Conservation (phyloP, 805 yeast genomes). For the Scheffersomyces coipomensis region DNA sequence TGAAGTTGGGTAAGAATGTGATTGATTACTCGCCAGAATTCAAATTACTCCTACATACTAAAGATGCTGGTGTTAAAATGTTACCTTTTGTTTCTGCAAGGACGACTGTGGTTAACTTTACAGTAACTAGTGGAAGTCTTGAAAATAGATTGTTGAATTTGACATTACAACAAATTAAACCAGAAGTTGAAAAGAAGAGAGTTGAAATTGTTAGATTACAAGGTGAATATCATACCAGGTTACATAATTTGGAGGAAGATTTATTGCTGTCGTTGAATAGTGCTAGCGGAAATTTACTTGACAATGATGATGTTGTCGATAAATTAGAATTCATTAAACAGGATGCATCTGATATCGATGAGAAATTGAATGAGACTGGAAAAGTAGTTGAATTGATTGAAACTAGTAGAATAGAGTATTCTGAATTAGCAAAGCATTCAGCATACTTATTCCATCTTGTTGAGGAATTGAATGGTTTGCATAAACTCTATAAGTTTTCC, state of each 20-base stretch:
- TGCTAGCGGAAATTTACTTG: conserved; percentile 62
- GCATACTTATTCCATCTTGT: conserved; percentile 50
- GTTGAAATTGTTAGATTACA: conserved; percentile 52
- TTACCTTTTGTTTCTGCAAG: conserved; percentile 61
- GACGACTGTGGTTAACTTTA: conserved; percentile 64
- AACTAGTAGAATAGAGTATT: conserved; percentile 43
- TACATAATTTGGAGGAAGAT: conserved; percentile 56
- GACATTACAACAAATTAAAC: conserved; percentile 53
- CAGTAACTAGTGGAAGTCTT: conserved; percentile 66
- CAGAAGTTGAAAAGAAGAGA: conserved; percentile 65
- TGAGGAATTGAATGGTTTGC: conserved; percentile 32
- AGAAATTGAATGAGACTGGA: conserved; percentile 53
- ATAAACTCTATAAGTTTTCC: conserved; percentile 59
- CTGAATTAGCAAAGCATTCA: conserved; percentile 55
- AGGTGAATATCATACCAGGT: conserved; percentile 54
- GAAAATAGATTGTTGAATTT: conserved; percentile 61
- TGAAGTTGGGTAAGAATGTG: conserved; percentile 59
- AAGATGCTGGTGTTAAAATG: conserved; percentile 47
- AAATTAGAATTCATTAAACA: conserved; percentile 64
- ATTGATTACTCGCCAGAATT: conserved; percentile 70
- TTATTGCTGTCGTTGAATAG: conserved; percentile 58
- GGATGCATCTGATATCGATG: conserved; percentile 55
- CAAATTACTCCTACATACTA: conserved; percentile 57
- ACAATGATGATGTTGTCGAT: conserved; percentile 57
- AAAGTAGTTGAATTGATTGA: conserved; percentile 56